A percentile compares a stretch with the other conserved stretches of the same genome.
phyloP scores from a whole-genome alignment of 1,284 basidiomycete species.

The Trichosporon sp. region DNA sequence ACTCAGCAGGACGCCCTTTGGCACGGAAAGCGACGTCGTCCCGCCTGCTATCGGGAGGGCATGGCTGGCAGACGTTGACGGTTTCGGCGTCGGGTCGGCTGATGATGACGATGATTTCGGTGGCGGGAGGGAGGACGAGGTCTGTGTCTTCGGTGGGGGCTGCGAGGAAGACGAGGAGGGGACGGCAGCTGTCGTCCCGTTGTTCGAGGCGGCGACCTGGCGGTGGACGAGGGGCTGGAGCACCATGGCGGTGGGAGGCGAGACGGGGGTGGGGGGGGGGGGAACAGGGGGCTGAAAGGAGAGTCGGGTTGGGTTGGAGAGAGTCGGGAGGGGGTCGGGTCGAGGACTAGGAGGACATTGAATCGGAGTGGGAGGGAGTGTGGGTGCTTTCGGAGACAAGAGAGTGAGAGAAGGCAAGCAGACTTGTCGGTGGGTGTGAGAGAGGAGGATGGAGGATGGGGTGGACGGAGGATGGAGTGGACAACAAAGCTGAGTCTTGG shows the following conservation, averaged over 20 bases:
- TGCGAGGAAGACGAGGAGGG: neutral
- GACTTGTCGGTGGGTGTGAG: neutral
- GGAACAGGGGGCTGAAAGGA: neutral
- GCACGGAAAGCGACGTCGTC: neutral
- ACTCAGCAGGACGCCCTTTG: neutral
- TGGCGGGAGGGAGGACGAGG: neutral
- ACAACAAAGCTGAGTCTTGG: neutral
- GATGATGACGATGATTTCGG: neutral
- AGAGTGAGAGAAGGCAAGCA: neutral
- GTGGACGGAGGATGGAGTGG: neutral
- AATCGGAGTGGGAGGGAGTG: neutral
- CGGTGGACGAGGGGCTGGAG: neutral
- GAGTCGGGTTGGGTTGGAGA: neutral
- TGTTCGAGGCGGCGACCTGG: neutral
- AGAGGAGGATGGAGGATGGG: neutral
- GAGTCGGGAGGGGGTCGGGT: neutral
- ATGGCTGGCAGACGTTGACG: neutral
- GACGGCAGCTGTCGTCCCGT: neutral
- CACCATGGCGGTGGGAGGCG: neutral
- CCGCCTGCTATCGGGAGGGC: neutral
- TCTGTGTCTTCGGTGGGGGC: neutral
- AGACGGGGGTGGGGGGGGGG: neutral
- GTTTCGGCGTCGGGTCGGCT: neutral
- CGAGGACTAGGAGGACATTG: neutral
- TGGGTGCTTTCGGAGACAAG: neutral